Percentiles rank a stretch among this genome's conserved stretches.
Conservation (phyloP, 2,329 filamentous ascomycete genomes). For the Xylaria polymorpha region DNA sequence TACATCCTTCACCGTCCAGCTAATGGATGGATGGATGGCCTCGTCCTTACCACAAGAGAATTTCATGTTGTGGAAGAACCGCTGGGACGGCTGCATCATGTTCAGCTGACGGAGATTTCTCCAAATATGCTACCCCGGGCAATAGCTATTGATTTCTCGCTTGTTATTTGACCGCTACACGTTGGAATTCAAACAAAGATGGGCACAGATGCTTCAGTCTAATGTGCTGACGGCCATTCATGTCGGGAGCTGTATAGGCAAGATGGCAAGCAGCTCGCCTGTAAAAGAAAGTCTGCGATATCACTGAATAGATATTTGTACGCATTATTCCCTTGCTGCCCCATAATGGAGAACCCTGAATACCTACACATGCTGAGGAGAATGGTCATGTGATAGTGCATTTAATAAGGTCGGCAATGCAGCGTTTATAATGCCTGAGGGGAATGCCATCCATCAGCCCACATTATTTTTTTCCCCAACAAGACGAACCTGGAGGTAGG, state of each 20-base stretch:
- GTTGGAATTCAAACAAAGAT: neutral
- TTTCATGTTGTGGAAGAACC: conserved; percentile 3
- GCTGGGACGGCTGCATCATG: neutral
- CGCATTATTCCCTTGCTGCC: neutral
- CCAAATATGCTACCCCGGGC: neutral
- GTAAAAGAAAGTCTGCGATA: neutral
- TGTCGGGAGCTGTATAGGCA: neutral
- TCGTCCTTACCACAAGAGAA: neutral
- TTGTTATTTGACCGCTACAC: neutral
- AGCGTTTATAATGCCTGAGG: no score
- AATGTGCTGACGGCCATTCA: neutral
- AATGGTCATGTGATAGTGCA: conserved; percentile 6
- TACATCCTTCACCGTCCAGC: neutral
- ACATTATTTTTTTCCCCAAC: neutral
- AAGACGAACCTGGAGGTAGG: neutral
- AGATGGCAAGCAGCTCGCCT: conserved; percentile 6
- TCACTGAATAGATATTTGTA: neutral
- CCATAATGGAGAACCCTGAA: neutral
- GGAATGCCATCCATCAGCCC: neutral
- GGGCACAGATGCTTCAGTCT: conserved; percentile 3
- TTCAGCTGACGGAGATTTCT: conserved; percentile 6
- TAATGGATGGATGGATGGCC: neutral
- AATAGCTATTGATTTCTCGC: neutral
- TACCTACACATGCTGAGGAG: neutral
- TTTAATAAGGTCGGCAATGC: neutral